Evolutionary conservation across 768 basidiomycete genomes (phyloP).

Genomic region (Podaxis pistillaris): DNA sequence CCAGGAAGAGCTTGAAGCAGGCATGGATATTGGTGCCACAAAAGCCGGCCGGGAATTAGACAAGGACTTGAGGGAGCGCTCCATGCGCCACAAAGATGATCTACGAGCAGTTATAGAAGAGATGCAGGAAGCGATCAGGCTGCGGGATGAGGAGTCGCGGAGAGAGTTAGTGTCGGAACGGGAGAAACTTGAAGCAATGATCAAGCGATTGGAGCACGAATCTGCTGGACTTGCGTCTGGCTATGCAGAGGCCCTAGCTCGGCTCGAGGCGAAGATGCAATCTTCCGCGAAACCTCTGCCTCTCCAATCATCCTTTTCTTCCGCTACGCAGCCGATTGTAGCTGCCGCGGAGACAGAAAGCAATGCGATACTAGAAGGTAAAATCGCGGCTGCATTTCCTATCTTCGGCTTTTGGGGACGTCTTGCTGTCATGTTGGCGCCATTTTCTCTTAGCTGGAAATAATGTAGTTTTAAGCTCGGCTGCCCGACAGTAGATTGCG

Average conservation of each 20-base stretch:
- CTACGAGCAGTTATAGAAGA: constrained; percentile 43
- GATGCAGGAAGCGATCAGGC: constrained; percentile 42
- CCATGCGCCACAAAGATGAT: constrained; percentile 46
- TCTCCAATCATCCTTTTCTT: constrained; percentile 6
- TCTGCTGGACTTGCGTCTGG: constrained; percentile 38
- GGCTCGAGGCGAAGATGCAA: constrained; percentile 8
- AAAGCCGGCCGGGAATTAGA: constrained; percentile 52
- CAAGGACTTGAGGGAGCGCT: constrained; percentile 46
- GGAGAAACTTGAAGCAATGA: constrained; percentile 41
- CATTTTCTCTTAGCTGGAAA: constrained; percentile 34
- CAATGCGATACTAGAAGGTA: constrained; percentile 31
- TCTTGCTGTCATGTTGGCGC: constrained; percentile 32
- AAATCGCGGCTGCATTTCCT: constrained; percentile 33
- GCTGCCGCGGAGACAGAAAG: constrained; percentile 27
- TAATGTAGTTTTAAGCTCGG: constrained; percentile 6
- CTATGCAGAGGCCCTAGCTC: constrained; percentile 21
- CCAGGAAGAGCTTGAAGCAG: constrained; percentile 52
- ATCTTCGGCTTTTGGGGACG: constrained; percentile 34
- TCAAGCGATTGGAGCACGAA: constrained; percentile 38
- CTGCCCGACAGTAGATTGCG: not conserved
- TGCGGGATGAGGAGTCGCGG: constrained; percentile 46
- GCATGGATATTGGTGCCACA: constrained; percentile 48
- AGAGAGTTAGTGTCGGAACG: constrained; percentile 44
- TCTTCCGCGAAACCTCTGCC: not conserved
- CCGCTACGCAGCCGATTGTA: constrained; percentile 19